phyloP scores from a whole-genome alignment of 495 filamentous ascomycete species.

The Penicillium coffeae region DNA sequence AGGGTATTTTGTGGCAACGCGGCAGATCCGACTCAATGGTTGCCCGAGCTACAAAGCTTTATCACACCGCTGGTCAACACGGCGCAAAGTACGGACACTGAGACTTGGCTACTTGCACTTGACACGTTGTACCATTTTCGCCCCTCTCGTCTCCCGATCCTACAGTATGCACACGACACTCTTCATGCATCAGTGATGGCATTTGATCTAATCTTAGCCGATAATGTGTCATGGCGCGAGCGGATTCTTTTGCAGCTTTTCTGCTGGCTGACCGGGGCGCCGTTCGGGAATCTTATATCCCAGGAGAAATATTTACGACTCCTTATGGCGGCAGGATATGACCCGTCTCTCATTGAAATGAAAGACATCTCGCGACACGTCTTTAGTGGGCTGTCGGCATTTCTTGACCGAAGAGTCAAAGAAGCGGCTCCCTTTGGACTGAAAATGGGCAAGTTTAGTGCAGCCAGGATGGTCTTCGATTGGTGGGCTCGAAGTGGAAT shows the following conservation, averaged over 20 bases:
- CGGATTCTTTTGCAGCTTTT: conserved; percentile 27
- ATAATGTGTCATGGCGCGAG: conserved; percentile 16
- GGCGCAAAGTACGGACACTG: not conserved
- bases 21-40: conserved; percentile 27
- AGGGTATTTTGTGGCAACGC: conserved; percentile 31
- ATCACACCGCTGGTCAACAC: conserved; percentile 1
- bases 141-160: conserved; percentile 39
- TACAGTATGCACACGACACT: conserved; percentile 27
- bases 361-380: conserved; percentile 42
- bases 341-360: conserved; percentile 31
- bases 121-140: conserved; percentile 50
- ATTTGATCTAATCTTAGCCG: conserved; percentile 32
- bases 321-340: conserved; percentile 37
- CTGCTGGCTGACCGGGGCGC: conserved; percentile 29
- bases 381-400: conserved; percentile 35
- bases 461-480: conserved; percentile 33
- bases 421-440: conserved; percentile 33
- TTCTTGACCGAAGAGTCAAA: conserved; percentile 27
- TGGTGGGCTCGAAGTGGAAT: conserved; percentile 45
- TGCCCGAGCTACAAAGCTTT: conserved; percentile 15
- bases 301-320: conserved; percentile 56
- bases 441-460: conserved; percentile 33
- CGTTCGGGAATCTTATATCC: conserved; percentile 44
- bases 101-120: conserved; percentile 45
- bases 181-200: conserved; percentile 45